phyloP scores from a whole-genome alignment of 163 green algal species.

The Scenedesmus sp. region DNA sequence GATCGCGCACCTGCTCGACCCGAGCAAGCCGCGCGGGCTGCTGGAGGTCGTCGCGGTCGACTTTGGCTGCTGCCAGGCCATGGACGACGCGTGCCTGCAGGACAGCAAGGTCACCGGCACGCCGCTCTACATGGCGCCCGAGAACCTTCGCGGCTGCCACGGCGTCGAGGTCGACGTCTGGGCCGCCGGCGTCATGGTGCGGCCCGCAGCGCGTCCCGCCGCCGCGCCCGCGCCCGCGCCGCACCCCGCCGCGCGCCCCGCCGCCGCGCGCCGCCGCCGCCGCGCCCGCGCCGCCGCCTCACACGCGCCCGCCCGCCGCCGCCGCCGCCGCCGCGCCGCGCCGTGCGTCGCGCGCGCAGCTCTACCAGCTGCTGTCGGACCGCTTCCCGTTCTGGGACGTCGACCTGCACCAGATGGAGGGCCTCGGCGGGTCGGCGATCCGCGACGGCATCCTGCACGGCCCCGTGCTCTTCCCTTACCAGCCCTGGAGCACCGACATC shows the following conservation, averaged over 20 bases:
- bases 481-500: conserved; percentile 30
- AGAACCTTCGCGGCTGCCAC: conserved; percentile 71
- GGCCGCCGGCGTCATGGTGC: conserved; percentile 64
- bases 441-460: conserved; percentile 43
- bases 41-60: conserved; percentile 55
- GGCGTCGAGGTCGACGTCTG: conserved; percentile 73
- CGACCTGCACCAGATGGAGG: conserved; percentile 36
- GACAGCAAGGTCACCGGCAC: conserved; percentile 52
- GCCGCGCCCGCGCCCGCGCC: no score
- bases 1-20: conserved; percentile 29
- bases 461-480: conserved; percentile 49
- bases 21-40: background rate
- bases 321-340: no score
- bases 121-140: conserved; percentile 73
- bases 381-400: conserved; percentile 36
- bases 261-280: no score
- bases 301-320: background rate
- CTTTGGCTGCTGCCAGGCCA: conserved; percentile 56
- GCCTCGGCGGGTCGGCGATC: conserved; percentile 30
- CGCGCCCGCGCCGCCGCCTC: no score
- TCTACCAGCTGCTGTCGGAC: conserved; percentile 51
- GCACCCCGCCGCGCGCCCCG: no score
- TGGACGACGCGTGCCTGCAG: conserved; percentile 8
- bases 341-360: no score
- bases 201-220: no score